Evolutionary conservation across 2,329 filamentous ascomycete species (phyloP).

Genomic region (Neocucurbitaria cava): DNA sequence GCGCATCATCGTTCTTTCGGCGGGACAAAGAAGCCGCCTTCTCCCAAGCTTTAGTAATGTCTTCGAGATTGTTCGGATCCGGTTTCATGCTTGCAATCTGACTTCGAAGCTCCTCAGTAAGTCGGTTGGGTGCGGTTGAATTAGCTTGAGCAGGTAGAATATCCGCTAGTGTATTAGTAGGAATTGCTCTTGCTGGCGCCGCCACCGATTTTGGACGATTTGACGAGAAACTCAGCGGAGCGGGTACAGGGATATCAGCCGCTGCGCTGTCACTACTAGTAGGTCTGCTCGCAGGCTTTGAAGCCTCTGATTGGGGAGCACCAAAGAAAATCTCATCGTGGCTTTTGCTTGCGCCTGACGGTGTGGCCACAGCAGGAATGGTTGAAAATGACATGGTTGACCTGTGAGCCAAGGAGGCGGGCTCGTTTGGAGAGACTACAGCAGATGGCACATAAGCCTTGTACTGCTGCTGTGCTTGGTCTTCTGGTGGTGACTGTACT

Average conservation of each 20-base stretch:
- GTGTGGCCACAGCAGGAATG: constrained; percentile 11
- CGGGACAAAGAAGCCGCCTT: constrained; percentile 52
- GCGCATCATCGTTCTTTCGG: constrained; percentile 56
- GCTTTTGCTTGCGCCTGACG: constrained; percentile 18
- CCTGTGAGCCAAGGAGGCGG: constrained; percentile 24
- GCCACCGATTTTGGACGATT: constrained; percentile 20
- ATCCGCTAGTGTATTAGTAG: constrained; percentile 23
- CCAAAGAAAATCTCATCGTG: constrained; percentile 49
- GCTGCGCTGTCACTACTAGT: constrained; percentile 22
- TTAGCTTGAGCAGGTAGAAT: constrained; percentile 29
- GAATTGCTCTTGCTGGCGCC: constrained; percentile 17
- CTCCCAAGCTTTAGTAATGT: constrained; percentile 54
- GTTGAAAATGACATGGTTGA: constrained; percentile 31
- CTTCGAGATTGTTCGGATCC: constrained; percentile 26
- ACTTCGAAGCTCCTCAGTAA: constrained; percentile 30
- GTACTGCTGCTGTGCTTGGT: constrained; percentile 33
- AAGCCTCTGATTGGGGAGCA: constrained; percentile 12
- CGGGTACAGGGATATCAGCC: constrained; percentile 31
- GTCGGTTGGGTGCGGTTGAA: constrained; percentile 15
- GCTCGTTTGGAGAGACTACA: constrained; percentile 11
- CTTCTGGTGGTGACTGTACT: constrained; percentile 40
- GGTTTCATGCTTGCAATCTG: constrained; percentile 21
- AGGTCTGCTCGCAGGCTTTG: constrained; percentile 21
- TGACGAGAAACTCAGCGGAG: constrained; percentile 32
- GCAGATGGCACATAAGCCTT: constrained; percentile 43